A percentile compares a stretch with the other conserved stretches of the same genome.
phyloP scores from a whole-genome alignment of 805 yeast species.

The Wickerhamiella occidentalis region DNA sequence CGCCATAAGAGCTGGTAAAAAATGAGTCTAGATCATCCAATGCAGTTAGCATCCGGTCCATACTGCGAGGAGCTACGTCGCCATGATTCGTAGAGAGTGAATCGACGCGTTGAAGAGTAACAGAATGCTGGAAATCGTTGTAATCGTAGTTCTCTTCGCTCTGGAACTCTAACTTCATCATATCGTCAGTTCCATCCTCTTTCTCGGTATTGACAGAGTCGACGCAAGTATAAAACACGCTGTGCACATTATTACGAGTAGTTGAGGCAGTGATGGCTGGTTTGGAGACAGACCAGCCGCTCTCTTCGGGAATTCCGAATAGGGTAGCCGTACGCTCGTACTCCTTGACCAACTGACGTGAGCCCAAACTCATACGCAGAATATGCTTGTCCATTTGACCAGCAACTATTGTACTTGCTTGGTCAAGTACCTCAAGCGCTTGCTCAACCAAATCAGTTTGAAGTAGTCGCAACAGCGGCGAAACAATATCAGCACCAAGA shows the following conservation, averaged over 20 bases:
- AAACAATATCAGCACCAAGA: constrained; percentile 87
- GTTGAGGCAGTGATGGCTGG: constrained; percentile 82
- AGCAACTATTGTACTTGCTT: constrained; percentile 73
- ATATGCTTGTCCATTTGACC: constrained; percentile 85
- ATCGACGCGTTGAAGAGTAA: constrained; percentile 7
- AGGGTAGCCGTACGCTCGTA: constrained; percentile 77
- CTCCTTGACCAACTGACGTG: constrained; percentile 60
- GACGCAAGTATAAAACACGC: constrained; percentile 76
- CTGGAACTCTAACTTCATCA: constrained; percentile 24
- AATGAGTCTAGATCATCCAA: constrained; percentile 23
- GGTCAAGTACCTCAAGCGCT: constrained; percentile 83
- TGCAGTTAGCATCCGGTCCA: constrained; percentile 23
- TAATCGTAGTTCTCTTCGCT: constrained; percentile 28
- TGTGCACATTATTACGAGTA: constrained; percentile 86
- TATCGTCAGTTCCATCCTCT: constrained; percentile 24
- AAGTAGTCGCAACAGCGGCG: constrained; percentile 70
- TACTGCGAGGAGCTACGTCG: constrained; percentile 16
- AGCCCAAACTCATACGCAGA: constrained; percentile 82
- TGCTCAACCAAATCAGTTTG: constrained; percentile 79
- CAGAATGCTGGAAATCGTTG: constrained; percentile 1
- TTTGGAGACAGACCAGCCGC: constrained; percentile 97
- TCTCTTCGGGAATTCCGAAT: constrained; percentile 88
- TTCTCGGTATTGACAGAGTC: constrained; percentile 27
- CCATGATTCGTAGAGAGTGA: constrained; percentile 8
- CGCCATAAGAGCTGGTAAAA: constrained; percentile 18